A percentile compares a stretch with the other conserved stretches of the same genome.
phyloP scores from a whole-genome alignment of 768 basidiomycete genomes.

The Rubroboletus pulcherrimus region DNA sequence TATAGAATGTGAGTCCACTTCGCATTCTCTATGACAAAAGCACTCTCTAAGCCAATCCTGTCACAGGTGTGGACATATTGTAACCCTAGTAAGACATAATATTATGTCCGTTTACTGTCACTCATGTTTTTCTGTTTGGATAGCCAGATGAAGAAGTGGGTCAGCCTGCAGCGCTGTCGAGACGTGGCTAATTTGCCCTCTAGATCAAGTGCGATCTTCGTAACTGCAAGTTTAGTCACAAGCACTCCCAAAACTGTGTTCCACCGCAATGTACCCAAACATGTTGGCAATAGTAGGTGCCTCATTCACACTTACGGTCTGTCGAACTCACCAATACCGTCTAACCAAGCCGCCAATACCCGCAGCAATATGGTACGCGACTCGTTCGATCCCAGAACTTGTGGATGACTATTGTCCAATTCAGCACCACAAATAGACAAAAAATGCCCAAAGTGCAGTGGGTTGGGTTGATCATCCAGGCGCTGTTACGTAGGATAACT shows the following conservation, averaged over 20 bases:
- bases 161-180: background rate
- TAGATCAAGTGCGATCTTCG: constrained; percentile 62
- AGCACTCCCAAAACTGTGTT: constrained; percentile 47
- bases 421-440: constrained; percentile 59
- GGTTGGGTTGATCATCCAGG: constrained; percentile 15
- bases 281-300: constrained; percentile 70
- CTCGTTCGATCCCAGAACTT: constrained; percentile 5
- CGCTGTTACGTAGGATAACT: constrained; percentile 1
- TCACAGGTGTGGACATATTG: constrained; percentile 51
- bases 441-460: constrained; percentile 44
- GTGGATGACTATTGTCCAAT: constrained; percentile 9
- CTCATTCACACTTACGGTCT: background rate
- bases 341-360: constrained; percentile 49
- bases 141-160: constrained; percentile 60
- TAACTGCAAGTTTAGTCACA: constrained; percentile 61
- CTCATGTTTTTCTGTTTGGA: constrained; percentile 6
- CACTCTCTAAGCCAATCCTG: constrained; percentile 1
- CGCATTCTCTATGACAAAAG: background rate
- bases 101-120: background rate
- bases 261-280: constrained; percentile 50
- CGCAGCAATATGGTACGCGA: constrained; percentile 58
- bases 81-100: constrained; percentile 40
- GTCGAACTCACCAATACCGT: constrained; percentile 9
- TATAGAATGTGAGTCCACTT: constrained; percentile 43
- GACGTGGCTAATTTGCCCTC: constrained; percentile 11